A percentile compares a stretch with the other conserved stretches of the same genome.
Evolutionary conservation across 2,329 filamentous ascomycete genomes (phyloP).

Genomic region (Xylariaceae sp.): DNA sequence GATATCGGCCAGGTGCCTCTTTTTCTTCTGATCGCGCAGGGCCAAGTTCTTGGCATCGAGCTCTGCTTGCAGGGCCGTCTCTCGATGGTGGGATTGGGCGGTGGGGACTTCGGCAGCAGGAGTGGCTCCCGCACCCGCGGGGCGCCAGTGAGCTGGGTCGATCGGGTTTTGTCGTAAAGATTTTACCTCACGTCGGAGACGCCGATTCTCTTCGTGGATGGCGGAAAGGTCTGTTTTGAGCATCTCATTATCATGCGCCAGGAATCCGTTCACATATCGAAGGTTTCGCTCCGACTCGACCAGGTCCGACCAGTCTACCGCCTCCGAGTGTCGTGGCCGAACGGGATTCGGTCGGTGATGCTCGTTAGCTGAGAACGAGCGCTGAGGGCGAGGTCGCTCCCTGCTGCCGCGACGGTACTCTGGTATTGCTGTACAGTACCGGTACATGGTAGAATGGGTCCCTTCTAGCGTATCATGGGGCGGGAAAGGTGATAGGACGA

Average conservation of each 20-base stretch:
- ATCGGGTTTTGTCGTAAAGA: conserved; percentile 13
- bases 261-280: conserved; percentile 11
- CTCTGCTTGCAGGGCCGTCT: conserved; percentile 21
- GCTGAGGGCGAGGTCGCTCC: conserved; percentile 19
- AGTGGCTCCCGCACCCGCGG: conserved; percentile 15
- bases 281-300: conserved; percentile 19
- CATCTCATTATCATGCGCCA: conserved; percentile 21
- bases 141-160: conserved; percentile 12
- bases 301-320: conserved; percentile 26
- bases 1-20: conserved; percentile 13
- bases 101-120: conserved; percentile 14
- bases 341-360: conserved; percentile 18
- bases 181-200: conserved; percentile 14
- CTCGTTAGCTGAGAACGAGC: conserved; percentile 24
- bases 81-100: conserved; percentile 18
- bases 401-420: conserved; percentile 20
- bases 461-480: not conserved
- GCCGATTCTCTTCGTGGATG: conserved; percentile 14
- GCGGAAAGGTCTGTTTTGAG: conserved; percentile 22
- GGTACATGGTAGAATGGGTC: not conserved
- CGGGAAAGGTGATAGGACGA: not conserved
- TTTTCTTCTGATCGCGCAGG: conserved; percentile 15
- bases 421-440: not conserved
- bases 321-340: conserved; percentile 21
- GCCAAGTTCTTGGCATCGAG: conserved; percentile 14